phyloP scores from a whole-genome alignment of 2,329 filamentous ascomycete genomes.

The Teratosphaeria zuluensis region DNA sequence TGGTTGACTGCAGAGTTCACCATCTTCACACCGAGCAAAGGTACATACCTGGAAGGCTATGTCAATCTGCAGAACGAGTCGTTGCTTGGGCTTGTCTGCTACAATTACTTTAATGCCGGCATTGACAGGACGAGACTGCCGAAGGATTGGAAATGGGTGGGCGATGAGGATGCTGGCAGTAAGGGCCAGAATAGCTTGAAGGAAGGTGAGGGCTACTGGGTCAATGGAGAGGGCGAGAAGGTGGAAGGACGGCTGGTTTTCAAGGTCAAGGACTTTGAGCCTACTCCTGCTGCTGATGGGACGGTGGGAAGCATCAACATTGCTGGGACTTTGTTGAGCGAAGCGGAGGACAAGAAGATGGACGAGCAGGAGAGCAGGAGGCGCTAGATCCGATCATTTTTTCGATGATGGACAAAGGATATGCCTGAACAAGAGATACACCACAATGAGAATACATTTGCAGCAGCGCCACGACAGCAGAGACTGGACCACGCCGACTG shows the following conservation, averaged over 20 bases:
- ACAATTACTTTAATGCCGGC: slow-evolving; percentile 84
- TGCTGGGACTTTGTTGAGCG: slow-evolving; percentile 73
- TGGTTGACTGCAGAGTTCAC: slow-evolving; percentile 86
- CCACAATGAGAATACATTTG: too few species aligned
- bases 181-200: slow-evolving; percentile 21
- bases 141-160: slow-evolving; percentile 68
- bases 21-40: slow-evolving; percentile 66
- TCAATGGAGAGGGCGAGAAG: slow-evolving; percentile 58
- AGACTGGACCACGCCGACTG: too few species aligned
- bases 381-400: not conserved
- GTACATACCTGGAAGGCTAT: slow-evolving; percentile 66
- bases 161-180: slow-evolving; percentile 36
- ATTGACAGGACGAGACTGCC: slow-evolving; percentile 72
- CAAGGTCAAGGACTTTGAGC: slow-evolving; percentile 75
- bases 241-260: slow-evolving; percentile 65
- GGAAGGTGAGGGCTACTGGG: slow-evolving; percentile 59
- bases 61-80: slow-evolving; percentile 82
- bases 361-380: slow-evolving; percentile 40
- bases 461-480: too few species aligned
- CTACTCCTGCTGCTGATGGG: slow-evolving; percentile 53
- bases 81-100: slow-evolving; percentile 79
- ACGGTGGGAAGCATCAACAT: slow-evolving; percentile 71
- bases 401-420: too few species aligned
- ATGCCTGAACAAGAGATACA: too few species aligned
- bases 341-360: slow-evolving; percentile 54